Evolutionary conservation across 495 filamentous ascomycete species (phyloP).

Genomic region (Rusavskia elegans): DNA sequence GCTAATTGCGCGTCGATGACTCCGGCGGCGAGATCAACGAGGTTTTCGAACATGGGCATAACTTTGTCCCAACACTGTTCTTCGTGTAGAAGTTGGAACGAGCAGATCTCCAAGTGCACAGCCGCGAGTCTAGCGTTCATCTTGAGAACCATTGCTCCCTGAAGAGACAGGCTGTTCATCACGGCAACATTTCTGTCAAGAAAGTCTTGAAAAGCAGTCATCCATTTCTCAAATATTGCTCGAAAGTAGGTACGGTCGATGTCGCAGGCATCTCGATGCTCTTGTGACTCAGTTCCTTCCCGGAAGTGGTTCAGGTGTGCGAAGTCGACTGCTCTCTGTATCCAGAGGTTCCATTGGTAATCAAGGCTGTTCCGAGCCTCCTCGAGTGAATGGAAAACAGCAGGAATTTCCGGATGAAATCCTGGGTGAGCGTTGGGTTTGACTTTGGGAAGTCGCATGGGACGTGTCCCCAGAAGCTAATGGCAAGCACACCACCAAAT

Average conservation of each 20-base stretch:
- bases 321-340: not conserved
- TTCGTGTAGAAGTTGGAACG: not conserved
- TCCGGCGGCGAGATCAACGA: conserved; percentile 14
- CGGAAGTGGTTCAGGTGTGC: not conserved
- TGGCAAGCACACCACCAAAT: not conserved
- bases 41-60: conserved; percentile 10
- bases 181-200: not conserved
- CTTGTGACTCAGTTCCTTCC: not conserved
- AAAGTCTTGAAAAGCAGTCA: conserved; percentile 2
- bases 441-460: conserved; percentile 1
- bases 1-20: not conserved
- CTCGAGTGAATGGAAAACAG: conserved; percentile 7
- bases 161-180: not conserved
- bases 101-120: not conserved
- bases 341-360: conserved; percentile 6
- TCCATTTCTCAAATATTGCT: not conserved
- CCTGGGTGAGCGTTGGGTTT: not conserved
- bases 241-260: not conserved
- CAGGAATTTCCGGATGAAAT: conserved; percentile 6
- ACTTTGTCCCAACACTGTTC: conserved; percentile 6
- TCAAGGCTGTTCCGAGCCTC: conserved; percentile 12
- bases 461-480: not conserved
- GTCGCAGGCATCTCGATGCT: not conserved
- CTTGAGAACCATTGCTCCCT: conserved; percentile 6
- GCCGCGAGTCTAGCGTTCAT: not conserved